A percentile compares a stretch with the other conserved stretches of the same genome.
phyloP scores from a whole-genome alignment of 352 stramenopile genomes.

The Globisporangium parvum region DNA sequence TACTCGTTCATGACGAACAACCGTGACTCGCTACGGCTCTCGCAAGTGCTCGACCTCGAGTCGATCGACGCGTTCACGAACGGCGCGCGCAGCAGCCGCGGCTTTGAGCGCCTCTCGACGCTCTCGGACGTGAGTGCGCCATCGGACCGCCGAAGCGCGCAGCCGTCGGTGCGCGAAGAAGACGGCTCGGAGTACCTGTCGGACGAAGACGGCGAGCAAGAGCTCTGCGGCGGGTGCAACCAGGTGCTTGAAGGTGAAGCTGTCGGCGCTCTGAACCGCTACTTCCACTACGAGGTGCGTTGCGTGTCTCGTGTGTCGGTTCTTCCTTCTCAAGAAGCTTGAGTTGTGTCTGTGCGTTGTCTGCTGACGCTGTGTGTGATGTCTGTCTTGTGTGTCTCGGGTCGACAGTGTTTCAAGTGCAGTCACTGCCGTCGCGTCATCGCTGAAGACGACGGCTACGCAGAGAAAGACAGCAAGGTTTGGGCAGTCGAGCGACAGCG shows the following conservation, averaged over 20 bases:
- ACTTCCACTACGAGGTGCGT: slow-evolving; percentile 75
- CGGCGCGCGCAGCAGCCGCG: slow-evolving; percentile 12
- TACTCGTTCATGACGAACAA: slow-evolving; percentile 58
- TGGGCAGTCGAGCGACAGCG: background rate
- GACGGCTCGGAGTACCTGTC: slow-evolving; percentile 41
- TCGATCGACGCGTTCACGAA: slow-evolving; percentile 44
- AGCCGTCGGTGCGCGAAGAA: slow-evolving; percentile 16
- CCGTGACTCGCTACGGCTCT: slow-evolving; percentile 66
- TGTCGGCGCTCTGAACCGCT: slow-evolving; percentile 72
- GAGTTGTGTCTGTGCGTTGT: too few relatives aligned
- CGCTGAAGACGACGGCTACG: slow-evolving; percentile 72
- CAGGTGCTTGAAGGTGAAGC: slow-evolving; percentile 73
- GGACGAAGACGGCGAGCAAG: slow-evolving; percentile 66
- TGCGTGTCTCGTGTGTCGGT: background rate
- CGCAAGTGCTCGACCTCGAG: slow-evolving; percentile 74
- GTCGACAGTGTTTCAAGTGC: slow-evolving; percentile 71
- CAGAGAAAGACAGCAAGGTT: slow-evolving; percentile 77
- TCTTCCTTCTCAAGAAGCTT: too few relatives aligned
- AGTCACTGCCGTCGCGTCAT: slow-evolving; percentile 67
- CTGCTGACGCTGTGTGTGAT: too few relatives aligned
- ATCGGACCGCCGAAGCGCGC: slow-evolving; percentile 26
- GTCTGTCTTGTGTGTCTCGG: background rate
- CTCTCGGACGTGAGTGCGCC: slow-evolving; percentile 57
- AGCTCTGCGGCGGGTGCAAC: slow-evolving; percentile 63
- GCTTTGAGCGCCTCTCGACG: slow-evolving; percentile 26